A percentile compares a stretch with the other conserved stretches of the same genome.
Conservation (phyloP, 495 filamentous ascomycete species). For the Choiromyces venosus region DNA sequence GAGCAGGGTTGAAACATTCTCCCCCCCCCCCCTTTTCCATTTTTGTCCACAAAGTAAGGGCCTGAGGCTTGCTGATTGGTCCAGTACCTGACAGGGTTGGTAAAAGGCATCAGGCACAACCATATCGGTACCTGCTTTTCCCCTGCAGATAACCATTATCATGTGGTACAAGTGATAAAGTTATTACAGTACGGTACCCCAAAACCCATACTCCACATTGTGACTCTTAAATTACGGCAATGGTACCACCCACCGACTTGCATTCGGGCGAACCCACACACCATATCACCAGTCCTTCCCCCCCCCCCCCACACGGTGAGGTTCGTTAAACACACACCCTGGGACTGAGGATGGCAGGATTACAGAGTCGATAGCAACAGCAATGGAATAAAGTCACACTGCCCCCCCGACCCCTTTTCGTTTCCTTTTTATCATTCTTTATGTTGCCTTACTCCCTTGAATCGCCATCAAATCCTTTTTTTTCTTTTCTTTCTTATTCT, state of each 20-base stretch:
- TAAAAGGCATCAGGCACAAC: not conserved
- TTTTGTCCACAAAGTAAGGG: not conserved
- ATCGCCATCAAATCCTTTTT: not conserved
- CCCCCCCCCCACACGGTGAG: not conserved
- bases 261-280: not conserved
- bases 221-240: not conserved
- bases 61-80: not conserved
- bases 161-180: not conserved
- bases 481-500: constrained; percentile 15
- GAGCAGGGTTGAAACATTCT: not conserved
- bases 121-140: not conserved
- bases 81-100: not conserved
- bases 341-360: not conserved
- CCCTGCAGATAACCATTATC: not conserved
- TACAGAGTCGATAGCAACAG: not conserved
- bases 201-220: not conserved
- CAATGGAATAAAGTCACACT: not conserved
- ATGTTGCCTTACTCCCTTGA: constrained; percentile 9
- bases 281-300: not conserved
- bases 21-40: not conserved
- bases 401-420: not conserved
- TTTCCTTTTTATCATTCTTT: constrained; percentile 2
- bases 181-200: not conserved
- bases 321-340: not conserved
- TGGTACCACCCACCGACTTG: not conserved